phyloP scores from a whole-genome alignment of 108 stramenopile genomes.

The Pseudonitzschia pungens region DNA sequence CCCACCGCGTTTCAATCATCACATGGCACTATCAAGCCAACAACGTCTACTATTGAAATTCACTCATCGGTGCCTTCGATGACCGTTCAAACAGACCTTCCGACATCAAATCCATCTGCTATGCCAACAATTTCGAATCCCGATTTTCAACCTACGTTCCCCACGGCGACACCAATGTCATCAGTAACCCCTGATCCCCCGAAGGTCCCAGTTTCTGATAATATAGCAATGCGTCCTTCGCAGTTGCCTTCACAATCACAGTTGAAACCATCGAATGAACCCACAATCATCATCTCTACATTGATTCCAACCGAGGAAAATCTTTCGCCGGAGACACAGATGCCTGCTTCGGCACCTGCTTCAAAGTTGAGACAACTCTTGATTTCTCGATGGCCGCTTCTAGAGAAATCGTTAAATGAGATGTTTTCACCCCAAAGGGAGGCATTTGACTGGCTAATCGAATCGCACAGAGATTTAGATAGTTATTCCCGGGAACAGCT shows the following conservation, averaged over 20 bases:
- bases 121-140: conserved; percentile 1
- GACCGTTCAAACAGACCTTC: background rate
- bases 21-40: background rate
- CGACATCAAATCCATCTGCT: background rate
- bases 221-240: background rate
- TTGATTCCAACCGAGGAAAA: conserved; percentile 10
- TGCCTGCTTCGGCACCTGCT: background rate
- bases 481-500: conserved; percentile 16
- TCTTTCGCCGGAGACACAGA: conserved; percentile 12
- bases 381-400: conserved; percentile 30
- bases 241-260: background rate
- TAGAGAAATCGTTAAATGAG: conserved; percentile 13
- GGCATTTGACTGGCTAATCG: conserved; percentile 30
- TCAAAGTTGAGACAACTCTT: conserved; percentile 20
- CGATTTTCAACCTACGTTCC: conserved; percentile 2
- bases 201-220: background rate
- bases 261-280: conserved; percentile 1
- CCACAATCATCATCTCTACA: conserved; percentile 18
- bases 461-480: conserved; percentile 18
- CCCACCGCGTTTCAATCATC: background rate
- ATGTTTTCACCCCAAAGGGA: conserved; percentile 22
- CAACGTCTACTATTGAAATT: background rate
- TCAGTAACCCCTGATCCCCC: conserved; percentile 4
- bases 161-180: conserved; percentile 1
- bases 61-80: background rate